These are phyloP conservation scores for Cunninghamia lanceolata DNA, from an alignment of 75 land plant species.

Conservation along the genomic window DNA sequence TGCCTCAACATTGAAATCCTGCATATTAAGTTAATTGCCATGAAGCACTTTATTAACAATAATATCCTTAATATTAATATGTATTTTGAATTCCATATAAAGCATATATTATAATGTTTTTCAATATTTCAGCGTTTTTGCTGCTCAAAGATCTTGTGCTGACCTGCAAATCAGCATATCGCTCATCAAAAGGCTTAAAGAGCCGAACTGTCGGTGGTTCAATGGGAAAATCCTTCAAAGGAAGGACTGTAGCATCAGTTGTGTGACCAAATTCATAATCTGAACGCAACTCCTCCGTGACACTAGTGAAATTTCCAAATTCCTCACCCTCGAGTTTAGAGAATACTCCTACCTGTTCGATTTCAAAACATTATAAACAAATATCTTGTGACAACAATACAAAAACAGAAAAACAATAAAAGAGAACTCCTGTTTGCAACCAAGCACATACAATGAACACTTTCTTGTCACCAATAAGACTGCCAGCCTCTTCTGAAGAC, in stretches of 20 bases:
- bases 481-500: constrained; percentile 40
- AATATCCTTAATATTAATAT: neutral
- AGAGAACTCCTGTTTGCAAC: neutral
- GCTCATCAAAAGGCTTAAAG: constrained; percentile 91
- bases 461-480: constrained; percentile 49
- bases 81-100: neutral
- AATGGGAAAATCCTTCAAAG: constrained; percentile 57
- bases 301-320: constrained; percentile 47
- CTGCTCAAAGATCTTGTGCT: neutral
- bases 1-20: constrained; percentile 74
- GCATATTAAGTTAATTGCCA: constrained; percentile 7
- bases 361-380: neutral
- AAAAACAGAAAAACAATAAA: neutral
- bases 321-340: constrained; percentile 56
- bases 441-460: constrained; percentile 46
- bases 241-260: constrained; percentile 60
- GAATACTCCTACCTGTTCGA: constrained; percentile 82
- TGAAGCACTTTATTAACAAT: neutral
- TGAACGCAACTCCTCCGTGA: constrained; percentile 75
- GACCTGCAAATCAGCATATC: constrained; percentile 73
- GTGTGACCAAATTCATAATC: constrained; percentile 91
- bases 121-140: neutral
- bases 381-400: neutral
- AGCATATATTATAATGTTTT: neutral
- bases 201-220: constrained; percentile 65